Evolutionary conservation across 2,329 filamentous ascomycete genomes (phyloP), one percentile per base, ranked within the genome.

Genomic region (Pseudogymnoascus sp.): DNA sequence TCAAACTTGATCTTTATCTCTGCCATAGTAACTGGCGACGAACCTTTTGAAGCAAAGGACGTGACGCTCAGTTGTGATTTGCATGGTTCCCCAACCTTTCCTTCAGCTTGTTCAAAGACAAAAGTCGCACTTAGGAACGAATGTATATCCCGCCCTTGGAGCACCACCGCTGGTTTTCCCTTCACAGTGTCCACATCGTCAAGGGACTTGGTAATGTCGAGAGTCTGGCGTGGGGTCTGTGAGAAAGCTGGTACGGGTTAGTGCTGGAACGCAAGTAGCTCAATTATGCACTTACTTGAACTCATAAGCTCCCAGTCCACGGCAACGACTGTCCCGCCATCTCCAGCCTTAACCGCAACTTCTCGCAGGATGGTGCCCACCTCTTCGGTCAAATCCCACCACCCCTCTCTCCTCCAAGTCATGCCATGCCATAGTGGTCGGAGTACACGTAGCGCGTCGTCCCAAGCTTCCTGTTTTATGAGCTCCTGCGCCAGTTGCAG

Each of bases 251-350:
- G 5, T 37, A 50, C 61, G 39, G 33, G 62, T 71, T 62, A 73
- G 67, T 57, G 30, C 20, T 36, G 15, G 11, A 18, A 18, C 41
- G 11, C 25, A 37, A 41, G 9, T 33, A 28, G 28, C 18, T 39
- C 18, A 18, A 47, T 38, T 14, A 18, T 57, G 28, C n/a, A 76
- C 82, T 70, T 73, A 85, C 83, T 77, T 47, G 72, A 79, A 62
- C 83, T 78, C 70, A 87, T 75, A 47, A 88, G 74, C 68, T 88
- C 85, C 82, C 86, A 87, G 67, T 87, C 84, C 58, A 86, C 80
- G 28, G 83, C 77, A 36, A 88, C 72, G 7, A 87, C 76, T 30
- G 86, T 73, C 59, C 82, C 80, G 7, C 78, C 78, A 59, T 82
- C 78, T 6, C 78, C 78, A 53, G 76, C 74, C 63, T 79, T 74